Percentiles rank a stretch among this genome's conserved stretches.
Conservation (phyloP, 306 rosid species). For the Sphenostylis stenocarpa region DNA sequence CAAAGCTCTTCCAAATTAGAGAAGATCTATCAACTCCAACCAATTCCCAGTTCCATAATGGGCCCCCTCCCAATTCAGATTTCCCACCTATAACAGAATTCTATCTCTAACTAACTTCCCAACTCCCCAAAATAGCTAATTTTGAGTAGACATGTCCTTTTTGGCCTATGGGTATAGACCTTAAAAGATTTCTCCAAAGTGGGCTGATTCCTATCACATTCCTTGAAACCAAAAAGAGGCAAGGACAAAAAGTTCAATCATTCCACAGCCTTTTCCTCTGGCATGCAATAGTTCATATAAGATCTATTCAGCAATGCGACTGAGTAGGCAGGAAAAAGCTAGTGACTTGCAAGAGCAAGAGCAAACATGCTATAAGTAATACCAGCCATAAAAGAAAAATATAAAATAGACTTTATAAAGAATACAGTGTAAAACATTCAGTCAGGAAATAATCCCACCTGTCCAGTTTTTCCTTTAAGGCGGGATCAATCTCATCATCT, state of each 20-base stretch:
- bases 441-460: constrained; percentile 47
- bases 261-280: constrained; percentile 12
- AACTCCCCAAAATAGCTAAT: no score
- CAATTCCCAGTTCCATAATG: no score
- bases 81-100: no score
- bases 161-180: no score
- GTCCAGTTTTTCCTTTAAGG: constrained; percentile 84
- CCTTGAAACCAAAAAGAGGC: not conserved
- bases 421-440: not conserved
- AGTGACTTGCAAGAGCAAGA: not conserved
- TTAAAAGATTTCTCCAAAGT: no score
- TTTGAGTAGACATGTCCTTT: no score
- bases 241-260: not conserved
- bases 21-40: no score
- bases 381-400: not conserved
- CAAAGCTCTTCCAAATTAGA: no score
- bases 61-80: no score
- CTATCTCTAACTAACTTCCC: no score
- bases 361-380: not conserved
- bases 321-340: constrained; percentile 11
- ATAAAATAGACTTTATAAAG: not conserved
- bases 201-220: not conserved
- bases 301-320: not conserved
- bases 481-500: constrained; percentile 93
- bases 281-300: constrained; percentile 6